Evolutionary conservation across 768 basidiomycete species (phyloP).

Genomic region (Lactarius psammicola): DNA sequence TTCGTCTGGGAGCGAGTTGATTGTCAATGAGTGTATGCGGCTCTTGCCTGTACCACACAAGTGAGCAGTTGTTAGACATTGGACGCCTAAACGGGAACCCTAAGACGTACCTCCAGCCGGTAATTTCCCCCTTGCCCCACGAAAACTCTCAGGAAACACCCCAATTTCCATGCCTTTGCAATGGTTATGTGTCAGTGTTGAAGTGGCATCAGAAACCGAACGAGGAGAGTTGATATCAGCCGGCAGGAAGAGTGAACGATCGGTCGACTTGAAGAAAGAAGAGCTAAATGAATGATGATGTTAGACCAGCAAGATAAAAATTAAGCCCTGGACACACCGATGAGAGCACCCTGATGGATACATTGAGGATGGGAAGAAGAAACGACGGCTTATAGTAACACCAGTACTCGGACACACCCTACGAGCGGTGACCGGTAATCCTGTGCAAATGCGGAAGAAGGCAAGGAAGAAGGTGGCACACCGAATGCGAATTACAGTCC

Average conservation of each 20-base stretch:
- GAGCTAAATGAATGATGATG: neutral
- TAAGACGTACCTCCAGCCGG: neutral
- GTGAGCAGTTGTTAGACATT: neutral
- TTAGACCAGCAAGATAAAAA: neutral
- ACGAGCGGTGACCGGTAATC: neutral
- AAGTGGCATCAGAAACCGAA: neutral
- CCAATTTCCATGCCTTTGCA: neutral
- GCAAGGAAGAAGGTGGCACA: neutral
- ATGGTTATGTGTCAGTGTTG: neutral
- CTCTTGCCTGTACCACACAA: neutral
- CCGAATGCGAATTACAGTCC: neutral
- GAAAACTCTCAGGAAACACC: neutral
- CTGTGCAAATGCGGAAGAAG: slow-evolving; percentile 2
- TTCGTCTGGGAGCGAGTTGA: neutral
- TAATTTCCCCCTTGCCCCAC: neutral
- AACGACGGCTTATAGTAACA: neutral
- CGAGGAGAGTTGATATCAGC: neutral
- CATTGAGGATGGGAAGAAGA: neutral
- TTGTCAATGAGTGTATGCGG: neutral
- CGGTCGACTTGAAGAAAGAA: neutral
- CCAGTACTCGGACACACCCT: neutral
- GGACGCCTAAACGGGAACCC: neutral
- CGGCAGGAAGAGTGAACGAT: neutral
- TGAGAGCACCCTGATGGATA: neutral
- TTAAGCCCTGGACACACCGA: neutral